phyloP scores from a whole-genome alignment of 2,329 filamentous ascomycete genomes.

The Trichoderma koningii region DNA sequence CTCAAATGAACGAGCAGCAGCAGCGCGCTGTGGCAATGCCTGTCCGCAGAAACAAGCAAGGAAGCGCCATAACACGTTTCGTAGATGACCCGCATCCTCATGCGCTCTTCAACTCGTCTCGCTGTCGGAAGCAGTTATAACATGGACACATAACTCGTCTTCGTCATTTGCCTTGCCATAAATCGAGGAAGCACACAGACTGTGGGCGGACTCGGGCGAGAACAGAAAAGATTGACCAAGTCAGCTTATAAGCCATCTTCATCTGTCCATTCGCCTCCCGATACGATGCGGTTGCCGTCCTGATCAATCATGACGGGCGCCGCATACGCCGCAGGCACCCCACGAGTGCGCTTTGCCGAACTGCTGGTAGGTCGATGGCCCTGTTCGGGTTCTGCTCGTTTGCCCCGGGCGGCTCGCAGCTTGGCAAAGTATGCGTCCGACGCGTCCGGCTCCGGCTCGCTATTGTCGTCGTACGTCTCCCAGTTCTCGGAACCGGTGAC shows the following conservation, averaged over 20 bases:
- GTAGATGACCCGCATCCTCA: conserved; percentile 29
- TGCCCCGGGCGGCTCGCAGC: conserved; percentile 66
- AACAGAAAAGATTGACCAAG: neutral
- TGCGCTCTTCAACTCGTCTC: conserved; percentile 18
- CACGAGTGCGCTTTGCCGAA: conserved; percentile 57
- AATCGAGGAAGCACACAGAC: neutral
- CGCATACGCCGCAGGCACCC: conserved; percentile 54
- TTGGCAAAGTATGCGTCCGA: conserved; percentile 81
- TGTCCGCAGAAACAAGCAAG: conserved; percentile 12
- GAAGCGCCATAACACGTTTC: conserved; percentile 3
- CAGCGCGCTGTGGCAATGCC: conserved; percentile 1
- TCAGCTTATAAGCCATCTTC: conserved; percentile 58
- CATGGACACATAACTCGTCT: conserved; percentile 17
- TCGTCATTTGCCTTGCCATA: neutral
- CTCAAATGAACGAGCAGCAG: conserved; percentile 10
- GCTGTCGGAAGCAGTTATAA: neutral
- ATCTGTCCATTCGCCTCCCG: conserved; percentile 67
- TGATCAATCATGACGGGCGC: conserved; percentile 55
- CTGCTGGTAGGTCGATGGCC: conserved; percentile 46
- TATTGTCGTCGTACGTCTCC: conserved; percentile 92
- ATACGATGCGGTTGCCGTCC: conserved; percentile 65
- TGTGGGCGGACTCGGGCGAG: neutral
- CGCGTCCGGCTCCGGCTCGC: conserved; percentile 72
- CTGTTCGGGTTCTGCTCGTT: conserved; percentile 60
- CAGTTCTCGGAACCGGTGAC: conserved; percentile 91